Conservation (phyloP, 2,329 filamentous ascomycete genomes). For the Calonectria pseudoturangicola region DNA sequence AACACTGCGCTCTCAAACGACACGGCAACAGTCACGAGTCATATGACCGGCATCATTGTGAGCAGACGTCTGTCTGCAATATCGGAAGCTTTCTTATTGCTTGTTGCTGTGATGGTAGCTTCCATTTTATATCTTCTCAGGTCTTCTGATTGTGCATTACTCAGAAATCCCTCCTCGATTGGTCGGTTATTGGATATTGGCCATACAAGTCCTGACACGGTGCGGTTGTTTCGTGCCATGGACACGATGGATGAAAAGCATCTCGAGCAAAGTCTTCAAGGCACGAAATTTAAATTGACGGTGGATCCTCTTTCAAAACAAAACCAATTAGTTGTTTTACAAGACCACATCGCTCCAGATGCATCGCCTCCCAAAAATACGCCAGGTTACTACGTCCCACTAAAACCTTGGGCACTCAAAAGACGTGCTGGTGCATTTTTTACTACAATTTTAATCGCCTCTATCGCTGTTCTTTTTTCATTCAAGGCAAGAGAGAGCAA, state of each 20-base stretch:
- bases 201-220: conserved; percentile 6
- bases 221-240: neutral
- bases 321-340: neutral
- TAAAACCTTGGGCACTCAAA: neutral
- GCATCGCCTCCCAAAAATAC: neutral
- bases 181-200: neutral
- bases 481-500: neutral
- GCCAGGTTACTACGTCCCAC: neutral
- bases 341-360: neutral
- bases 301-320: neutral
- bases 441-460: neutral
- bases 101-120: neutral
- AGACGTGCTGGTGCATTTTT: neutral
- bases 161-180: conserved; percentile 2
- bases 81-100: neutral
- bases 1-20: neutral
- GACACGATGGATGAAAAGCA: neutral
- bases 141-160: neutral
- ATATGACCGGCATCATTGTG: conserved; percentile 8
- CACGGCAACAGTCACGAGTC: neutral
- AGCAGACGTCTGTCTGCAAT: conserved; percentile 21
- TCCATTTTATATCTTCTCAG: neutral
- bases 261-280: neutral
- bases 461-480: neutral
- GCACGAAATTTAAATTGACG: neutral